Base-by-base conservation (phyloP, 1,139 yeast species). In the Lodderomyces margitis region DNA sequence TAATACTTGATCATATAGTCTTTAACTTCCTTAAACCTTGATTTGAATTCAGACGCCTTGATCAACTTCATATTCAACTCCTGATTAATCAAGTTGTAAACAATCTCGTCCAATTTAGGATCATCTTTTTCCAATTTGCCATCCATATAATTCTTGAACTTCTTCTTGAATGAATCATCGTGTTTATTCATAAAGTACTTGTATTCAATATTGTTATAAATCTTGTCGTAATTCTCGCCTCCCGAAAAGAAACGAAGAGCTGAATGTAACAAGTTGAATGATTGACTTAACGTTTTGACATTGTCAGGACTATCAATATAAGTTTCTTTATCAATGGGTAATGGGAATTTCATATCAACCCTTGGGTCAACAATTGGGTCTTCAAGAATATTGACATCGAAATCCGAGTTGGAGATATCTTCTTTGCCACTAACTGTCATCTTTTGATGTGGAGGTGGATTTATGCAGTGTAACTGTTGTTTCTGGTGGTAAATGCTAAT, bases 61-160 rank as follows among this genome's bases (percentile, higher is more conserved):
- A 70, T 70, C 45, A 72, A 57, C 43, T 70, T 70, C 56, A 71
- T 60, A 39, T 64, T 60, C 43, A 71, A 54, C 47, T 72, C 78
- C 52, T 61, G 66, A 45, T 68, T 68, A 25, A 71, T 57, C 45
- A 71, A 59, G 8, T 59, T 61, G 48, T 64, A 62, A 14, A 71
- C 69, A 42, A 71, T 55, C 21, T 68, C 68, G 49, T 72, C 67
- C 44, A 72, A 58, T 40, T 58, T 58, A 23, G 57, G 57, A 46
- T 72, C 77, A 7, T 58, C 52, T 23, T 50, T 51, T 40, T 61
- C 62, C 42, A 72, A 57, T 44, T 62, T 57, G 38, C 62, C 60
- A 45, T 64, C 52, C 70, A 72, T 64, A 50, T 66, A 64, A 3
- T 54, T 45, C 28, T 52, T 50, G 50, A 67, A 55, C 39, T 59